phyloP scores from a whole-genome alignment of 1,139 yeast species.

The Yamadazyma atlantica region DNA sequence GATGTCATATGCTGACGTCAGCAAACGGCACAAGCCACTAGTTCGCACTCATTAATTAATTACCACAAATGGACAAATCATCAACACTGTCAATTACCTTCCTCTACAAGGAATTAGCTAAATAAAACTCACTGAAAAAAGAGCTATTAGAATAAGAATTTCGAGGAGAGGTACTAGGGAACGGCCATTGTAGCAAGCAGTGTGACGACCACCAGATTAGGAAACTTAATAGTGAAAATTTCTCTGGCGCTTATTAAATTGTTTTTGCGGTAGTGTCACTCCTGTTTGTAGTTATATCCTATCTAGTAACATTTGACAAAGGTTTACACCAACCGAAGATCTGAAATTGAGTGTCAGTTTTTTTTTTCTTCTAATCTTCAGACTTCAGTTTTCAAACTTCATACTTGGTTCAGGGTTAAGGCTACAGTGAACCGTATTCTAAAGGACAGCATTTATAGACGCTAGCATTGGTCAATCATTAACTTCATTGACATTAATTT shows the following conservation, averaged over 20 bases:
- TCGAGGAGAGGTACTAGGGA: no score
- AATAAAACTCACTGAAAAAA: constrained; percentile 11
- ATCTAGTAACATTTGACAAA: background rate
- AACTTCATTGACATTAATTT: constrained; percentile 2
- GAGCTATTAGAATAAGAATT: background rate
- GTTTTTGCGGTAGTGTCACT: background rate
- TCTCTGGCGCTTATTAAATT: no score
- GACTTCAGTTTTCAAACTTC: no score
- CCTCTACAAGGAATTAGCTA: constrained; percentile 1
- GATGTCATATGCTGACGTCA: constrained; percentile 1
- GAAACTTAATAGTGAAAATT: constrained; percentile 13
- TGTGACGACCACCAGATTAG: constrained; percentile 2
- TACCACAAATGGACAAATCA: constrained; percentile 4
- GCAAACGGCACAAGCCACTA: background rate
- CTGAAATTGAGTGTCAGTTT: background rate
- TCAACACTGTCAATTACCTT: background rate
- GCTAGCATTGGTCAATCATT: background rate
- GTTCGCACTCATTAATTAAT: constrained; percentile 1
- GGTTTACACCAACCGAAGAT: background rate
- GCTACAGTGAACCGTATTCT: no score
- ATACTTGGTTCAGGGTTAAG: background rate
- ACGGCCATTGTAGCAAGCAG: no score
- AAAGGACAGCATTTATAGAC: constrained; percentile 4
- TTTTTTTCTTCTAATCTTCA: no score
- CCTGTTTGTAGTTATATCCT: background rate